Conservation (phyloP, 78 protist genomes). For the Tieghemostelium lacteum region DNA sequence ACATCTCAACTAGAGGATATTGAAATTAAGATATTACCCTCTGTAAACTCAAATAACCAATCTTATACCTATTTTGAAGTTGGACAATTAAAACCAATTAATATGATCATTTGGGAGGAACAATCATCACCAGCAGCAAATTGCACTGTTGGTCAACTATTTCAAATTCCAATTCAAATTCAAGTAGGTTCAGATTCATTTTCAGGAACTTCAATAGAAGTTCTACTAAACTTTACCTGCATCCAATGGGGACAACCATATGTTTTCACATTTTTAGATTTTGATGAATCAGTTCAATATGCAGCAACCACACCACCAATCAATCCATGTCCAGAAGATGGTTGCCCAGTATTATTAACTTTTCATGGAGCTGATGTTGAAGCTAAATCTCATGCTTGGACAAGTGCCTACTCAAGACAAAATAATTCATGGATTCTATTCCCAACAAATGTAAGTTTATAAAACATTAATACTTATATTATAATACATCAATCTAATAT, state of each 20-base stretch:
- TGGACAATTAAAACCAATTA: conserved; percentile 62
- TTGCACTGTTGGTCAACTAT: background rate
- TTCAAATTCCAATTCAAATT: background rate
- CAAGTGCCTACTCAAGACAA: conserved; percentile 42
- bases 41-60: conserved; percentile 4
- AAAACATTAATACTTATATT: no score
- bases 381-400: conserved; percentile 56
- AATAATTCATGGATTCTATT: conserved; percentile 71
- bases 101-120: conserved; percentile 8
- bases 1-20: background rate
- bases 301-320: conserved; percentile 68
- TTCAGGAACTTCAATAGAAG: background rate
- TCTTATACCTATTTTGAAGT: background rate
- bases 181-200: background rate
- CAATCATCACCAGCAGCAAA: background rate
- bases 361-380: conserved; percentile 78
- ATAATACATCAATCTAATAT: no score
- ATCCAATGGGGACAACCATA: conserved; percentile 53
- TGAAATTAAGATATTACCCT: background rate
- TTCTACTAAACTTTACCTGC: conserved; percentile 48
- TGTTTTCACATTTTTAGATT: conserved; percentile 64
- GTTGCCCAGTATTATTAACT: conserved; percentile 48
- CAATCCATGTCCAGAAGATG: background rate
- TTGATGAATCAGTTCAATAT: conserved; percentile 57
- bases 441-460: conserved; percentile 78